These are phyloP conservation scores for Chalaropsis ovoidea DNA, from an alignment of 2,329 filamentous ascomycete genomes.

Conservation along the genomic window DNA sequence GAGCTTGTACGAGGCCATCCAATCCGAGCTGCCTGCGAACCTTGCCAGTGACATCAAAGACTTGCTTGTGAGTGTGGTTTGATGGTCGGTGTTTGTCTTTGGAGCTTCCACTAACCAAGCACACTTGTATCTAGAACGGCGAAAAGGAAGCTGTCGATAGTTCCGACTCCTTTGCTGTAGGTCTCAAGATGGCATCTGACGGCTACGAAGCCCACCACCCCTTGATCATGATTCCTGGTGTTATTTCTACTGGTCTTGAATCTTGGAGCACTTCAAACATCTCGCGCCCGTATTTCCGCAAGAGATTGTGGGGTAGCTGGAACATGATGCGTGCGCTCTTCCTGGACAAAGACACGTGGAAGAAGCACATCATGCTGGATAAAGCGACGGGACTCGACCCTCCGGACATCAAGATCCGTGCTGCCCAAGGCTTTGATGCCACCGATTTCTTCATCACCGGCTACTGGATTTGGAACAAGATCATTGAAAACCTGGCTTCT, in stretches of 20 bases:
- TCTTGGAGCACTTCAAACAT: slow-evolving; percentile 86
- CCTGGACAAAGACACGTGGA: slow-evolving; percentile 88
- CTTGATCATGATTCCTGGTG: slow-evolving; percentile 93
- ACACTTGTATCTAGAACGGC: slow-evolving; percentile 48
- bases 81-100: slow-evolving; percentile 13
- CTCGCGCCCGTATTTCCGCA: slow-evolving; percentile 85
- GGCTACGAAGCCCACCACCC: slow-evolving; percentile 76
- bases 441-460: slow-evolving; percentile 86
- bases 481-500: slow-evolving; percentile 89
- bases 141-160: slow-evolving; percentile 74
- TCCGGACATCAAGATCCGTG: slow-evolving; percentile 76
- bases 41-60: slow-evolving; percentile 79
- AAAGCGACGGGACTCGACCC: slow-evolving; percentile 85
- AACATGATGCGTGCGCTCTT: slow-evolving; percentile 96
- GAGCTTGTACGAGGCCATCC: slow-evolving; percentile 74
- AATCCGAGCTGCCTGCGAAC: slow-evolving; percentile 59
- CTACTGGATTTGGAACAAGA: slow-evolving; percentile 99
- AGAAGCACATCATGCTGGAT: slow-evolving; percentile 93
- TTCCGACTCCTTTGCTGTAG: slow-evolving; percentile 90
- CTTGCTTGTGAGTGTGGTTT: slow-evolving; percentile 53
- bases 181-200: slow-evolving; percentile 68
- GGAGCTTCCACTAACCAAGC: neutral
- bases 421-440: slow-evolving; percentile 93
- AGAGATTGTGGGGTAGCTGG: slow-evolving; percentile 94
- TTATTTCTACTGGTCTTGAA: slow-evolving; percentile 93